phyloP scores from a whole-genome alignment of 2,329 filamentous ascomycete genomes.

The Diaporthe citrichinensis region DNA sequence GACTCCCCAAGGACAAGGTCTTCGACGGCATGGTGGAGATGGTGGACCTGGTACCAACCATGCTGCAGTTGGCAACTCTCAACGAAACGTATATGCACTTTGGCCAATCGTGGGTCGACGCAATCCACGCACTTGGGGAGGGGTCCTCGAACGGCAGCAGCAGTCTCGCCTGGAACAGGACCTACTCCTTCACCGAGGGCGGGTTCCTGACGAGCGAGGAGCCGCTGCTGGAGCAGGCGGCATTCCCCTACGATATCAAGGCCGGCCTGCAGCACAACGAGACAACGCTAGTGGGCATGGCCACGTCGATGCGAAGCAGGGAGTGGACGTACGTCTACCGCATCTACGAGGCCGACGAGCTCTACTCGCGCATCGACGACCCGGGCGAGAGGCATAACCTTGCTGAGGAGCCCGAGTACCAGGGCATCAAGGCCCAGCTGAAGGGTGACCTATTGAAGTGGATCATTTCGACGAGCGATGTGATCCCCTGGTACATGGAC shows the following conservation, averaged over 20 bases:
- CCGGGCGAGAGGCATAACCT: constrained; percentile 57
- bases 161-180: constrained; percentile 49
- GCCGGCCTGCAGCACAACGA: constrained; percentile 60
- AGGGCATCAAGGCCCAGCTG: constrained; percentile 44
- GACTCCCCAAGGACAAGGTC: constrained; percentile 53
- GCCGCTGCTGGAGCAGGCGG: constrained; percentile 58
- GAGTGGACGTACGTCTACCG: constrained; percentile 60
- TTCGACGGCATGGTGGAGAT: constrained; percentile 57
- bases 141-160: neutral
- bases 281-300: constrained; percentile 58
- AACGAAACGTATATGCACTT: constrained; percentile 58
- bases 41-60: constrained; percentile 61
- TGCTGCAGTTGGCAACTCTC: constrained; percentile 56
- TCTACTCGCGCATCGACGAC: constrained; percentile 57
- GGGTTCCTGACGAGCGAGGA: constrained; percentile 61
- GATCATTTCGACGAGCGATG: constrained; percentile 53
- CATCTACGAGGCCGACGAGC: constrained; percentile 60
- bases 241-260: constrained; percentile 63
- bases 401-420: constrained; percentile 48
- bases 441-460: constrained; percentile 55
- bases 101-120: constrained; percentile 44
- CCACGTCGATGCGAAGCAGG: constrained; percentile 53
- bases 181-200: constrained; percentile 60
- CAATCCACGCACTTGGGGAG: constrained; percentile 49
- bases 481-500: constrained; percentile 51